Evolutionary conservation across 1,139 yeast genomes (phyloP).

Genomic region (Zygosaccharomyces pseudobailii): DNA sequence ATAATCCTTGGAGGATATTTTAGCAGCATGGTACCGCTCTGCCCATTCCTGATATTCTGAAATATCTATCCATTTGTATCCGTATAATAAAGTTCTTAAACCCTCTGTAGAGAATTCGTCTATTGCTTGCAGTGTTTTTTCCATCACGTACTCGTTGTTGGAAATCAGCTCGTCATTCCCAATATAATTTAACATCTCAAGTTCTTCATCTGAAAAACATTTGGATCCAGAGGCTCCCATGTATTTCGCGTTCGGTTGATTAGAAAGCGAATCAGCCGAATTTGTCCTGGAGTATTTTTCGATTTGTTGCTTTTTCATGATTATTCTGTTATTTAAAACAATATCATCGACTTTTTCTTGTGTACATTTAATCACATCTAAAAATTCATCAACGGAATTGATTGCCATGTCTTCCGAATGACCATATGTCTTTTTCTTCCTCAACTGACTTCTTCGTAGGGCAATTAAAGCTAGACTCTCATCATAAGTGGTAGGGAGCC

Average conservation of each 20-base stretch:
- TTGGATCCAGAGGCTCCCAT: no score
- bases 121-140: conserved; percentile 80
- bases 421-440: conserved; percentile 12
- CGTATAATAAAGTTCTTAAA: conserved; percentile 78
- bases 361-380: conserved; percentile 44
- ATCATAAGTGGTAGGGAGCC: conserved; percentile 23
- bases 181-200: conserved; percentile 33
- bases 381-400: conserved; percentile 53
- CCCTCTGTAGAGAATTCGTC: conserved; percentile 96
- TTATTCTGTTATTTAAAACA: conserved; percentile 54
- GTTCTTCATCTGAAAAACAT: background rate
- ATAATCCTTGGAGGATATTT: conserved; percentile 68
- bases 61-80: conserved; percentile 64
- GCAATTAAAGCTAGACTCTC: conserved; percentile 38
- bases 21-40: conserved; percentile 63
- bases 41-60: conserved; percentile 65
- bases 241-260: conserved; percentile 1
- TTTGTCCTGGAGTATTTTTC: conserved; percentile 44
- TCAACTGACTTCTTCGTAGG: conserved; percentile 28
- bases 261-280: conserved; percentile 1
- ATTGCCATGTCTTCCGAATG: conserved; percentile 37
- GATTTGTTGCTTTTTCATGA: conserved; percentile 59
- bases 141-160: conserved; percentile 77
- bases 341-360: conserved; percentile 58
- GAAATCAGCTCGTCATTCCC: conserved; percentile 60